Base-by-base conservation (phyloP, 1,139 yeast genomes). In the Candida sojae region DNA sequence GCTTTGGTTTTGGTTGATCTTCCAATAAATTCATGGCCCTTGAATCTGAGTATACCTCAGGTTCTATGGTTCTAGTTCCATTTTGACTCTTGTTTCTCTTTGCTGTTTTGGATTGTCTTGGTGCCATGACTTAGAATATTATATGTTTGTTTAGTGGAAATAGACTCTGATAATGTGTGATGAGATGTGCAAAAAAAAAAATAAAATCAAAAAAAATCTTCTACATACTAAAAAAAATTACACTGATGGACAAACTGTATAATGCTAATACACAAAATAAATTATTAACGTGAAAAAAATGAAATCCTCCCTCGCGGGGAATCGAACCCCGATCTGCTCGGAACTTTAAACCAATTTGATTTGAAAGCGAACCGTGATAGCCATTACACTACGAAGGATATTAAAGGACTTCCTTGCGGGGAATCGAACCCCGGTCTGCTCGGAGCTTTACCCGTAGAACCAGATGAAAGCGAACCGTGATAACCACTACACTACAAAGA, bases 1-100 rank as follows among this genome's bases (percentile, higher is more conserved):
- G 86, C 6, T 87, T 82, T 49, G 79, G 67, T 46, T 83, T 82
- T n/a, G 91, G 87, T 55, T 79, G 82, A 55, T 71, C 70, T 37
- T 78, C 82, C 49, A 87, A 67, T 53, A 81, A 74, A 61, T 87
- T 87, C 59, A 88, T 76, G 8, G 93, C 92, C 12, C 70, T 73
- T 0, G 82, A 73, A 60, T 87, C 91, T 28, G 80, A 66, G 53
- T 74, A 75, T 25, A 87, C 87, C 55, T 87, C 93, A 1, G 90
- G 81, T 49, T 81, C 84, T 5, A 84, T 80, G 10, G 74, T 70
- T 55, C 90, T 78, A 38, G 77, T 77, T 46, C 71, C 67, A 59
- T 83, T 83, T 62, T 80, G 84, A 5, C 72, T 63, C 42, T 64
- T 73, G 50, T 70, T 70, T 60, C 88, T 72, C 62, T 83, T 84